Conservation (phyloP, 192 early-diverging fungal species). For the Anaeromyces robustus region DNA sequence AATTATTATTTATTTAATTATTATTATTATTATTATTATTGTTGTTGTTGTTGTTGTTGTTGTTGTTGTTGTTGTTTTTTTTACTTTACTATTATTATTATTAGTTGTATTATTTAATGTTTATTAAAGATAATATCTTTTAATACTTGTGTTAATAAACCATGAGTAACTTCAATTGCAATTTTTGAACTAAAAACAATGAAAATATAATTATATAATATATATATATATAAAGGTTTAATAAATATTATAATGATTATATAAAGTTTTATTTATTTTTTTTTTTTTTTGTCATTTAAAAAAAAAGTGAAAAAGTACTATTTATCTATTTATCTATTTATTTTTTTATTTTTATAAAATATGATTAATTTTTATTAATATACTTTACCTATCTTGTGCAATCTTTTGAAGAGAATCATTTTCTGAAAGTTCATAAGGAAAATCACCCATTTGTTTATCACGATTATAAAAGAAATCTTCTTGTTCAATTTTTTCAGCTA, state of each 20-base stretch:
- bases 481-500: constrained; percentile 70
- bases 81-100: no score
- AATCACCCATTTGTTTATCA: not conserved
- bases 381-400: constrained; percentile 2
- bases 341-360: constrained; percentile 13
- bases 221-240: not conserved
- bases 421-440: no score
- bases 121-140: constrained; percentile 65
- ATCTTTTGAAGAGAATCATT: not conserved
- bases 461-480: constrained; percentile 21
- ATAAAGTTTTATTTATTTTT: not conserved
- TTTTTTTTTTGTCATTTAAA: not conserved
- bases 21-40: no score
- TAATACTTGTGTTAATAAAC: constrained; percentile 66
- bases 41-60: no score
- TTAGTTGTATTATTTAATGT: no score
- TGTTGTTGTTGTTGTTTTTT: no score
- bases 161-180: constrained; percentile 60
- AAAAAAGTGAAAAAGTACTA: constrained; percentile 8
- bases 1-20: no score
- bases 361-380: not conserved
- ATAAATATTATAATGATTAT: not conserved
- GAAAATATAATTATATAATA: not conserved
- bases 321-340: constrained; percentile 49
- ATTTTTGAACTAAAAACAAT: constrained; percentile 45